Evolutionary conservation across 805 yeast species (phyloP).

Genomic region (Aciculoconidium aculeatum): DNA sequence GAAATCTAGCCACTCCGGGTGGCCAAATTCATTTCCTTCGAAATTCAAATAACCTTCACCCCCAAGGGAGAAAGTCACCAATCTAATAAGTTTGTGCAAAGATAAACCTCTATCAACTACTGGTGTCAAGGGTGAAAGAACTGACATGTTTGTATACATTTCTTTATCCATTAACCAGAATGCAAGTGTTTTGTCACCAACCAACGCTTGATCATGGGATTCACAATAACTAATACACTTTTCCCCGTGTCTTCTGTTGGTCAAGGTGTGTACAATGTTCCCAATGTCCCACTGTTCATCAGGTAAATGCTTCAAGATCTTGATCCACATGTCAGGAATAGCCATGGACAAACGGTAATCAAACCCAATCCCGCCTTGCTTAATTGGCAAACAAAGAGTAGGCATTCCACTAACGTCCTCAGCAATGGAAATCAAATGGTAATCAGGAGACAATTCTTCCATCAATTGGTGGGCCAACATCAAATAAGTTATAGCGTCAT

Average conservation of each 20-base stretch:
- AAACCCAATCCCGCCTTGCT: conserved; percentile 84
- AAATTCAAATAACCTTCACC: conserved; percentile 96
- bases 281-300: conserved; percentile 95
- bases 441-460: conserved; percentile 39
- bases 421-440: conserved; percentile 70
- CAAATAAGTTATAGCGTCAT: conserved; percentile 79
- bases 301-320: conserved; percentile 69
- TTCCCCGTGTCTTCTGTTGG: conserved; percentile 85
- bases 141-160: conserved; percentile 95
- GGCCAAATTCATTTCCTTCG: conserved; percentile 98
- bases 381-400: conserved; percentile 73
- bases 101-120: conserved; percentile 85
- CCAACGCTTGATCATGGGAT: conserved; percentile 95
- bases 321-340: conserved; percentile 98
- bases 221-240: conserved; percentile 89
- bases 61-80: conserved; percentile 84
- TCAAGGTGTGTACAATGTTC: conserved; percentile 68
- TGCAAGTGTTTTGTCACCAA: conserved; percentile 93
- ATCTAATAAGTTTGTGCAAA: conserved; percentile 84
- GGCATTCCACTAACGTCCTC: conserved; percentile 99
- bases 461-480: conserved; percentile 88
- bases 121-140: conserved; percentile 64
- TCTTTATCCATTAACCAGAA: conserved; percentile 99
- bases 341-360: conserved; percentile 96
- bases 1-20: conserved; percentile 98